Evolutionary conservation across 2,329 filamentous ascomycete species (phyloP).

Genomic region (Orbilia oligospora): DNA sequence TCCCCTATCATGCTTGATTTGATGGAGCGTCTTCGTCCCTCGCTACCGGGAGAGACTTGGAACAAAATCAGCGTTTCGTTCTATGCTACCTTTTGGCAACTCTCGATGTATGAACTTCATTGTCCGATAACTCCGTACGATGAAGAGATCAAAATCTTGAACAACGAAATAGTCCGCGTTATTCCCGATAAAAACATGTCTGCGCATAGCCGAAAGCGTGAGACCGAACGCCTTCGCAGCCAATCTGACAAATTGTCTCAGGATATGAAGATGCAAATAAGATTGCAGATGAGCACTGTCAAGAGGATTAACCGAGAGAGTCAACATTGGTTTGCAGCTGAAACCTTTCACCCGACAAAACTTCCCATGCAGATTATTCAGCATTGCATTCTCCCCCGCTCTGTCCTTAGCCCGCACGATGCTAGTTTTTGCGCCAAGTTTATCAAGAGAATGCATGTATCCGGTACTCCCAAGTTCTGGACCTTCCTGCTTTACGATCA

Average conservation of each 20-base stretch:
- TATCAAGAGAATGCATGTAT: slow-evolving; percentile 87
- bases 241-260: slow-evolving; percentile 78
- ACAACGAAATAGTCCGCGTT: slow-evolving; percentile 78
- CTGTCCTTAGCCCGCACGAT: slow-evolving; percentile 86
- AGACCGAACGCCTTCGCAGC: slow-evolving; percentile 77
- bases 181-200: slow-evolving; percentile 76
- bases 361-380: slow-evolving; percentile 85
- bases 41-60: slow-evolving; percentile 76
- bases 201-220: slow-evolving; percentile 70
- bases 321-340: slow-evolving; percentile 79
- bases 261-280: slow-evolving; percentile 80
- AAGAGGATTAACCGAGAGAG: slow-evolving; percentile 82
- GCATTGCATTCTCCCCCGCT: slow-evolving; percentile 90
- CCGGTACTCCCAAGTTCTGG: slow-evolving; percentile 86
- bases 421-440: slow-evolving; percentile 90
- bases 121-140: slow-evolving; percentile 84
- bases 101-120: slow-evolving; percentile 84
- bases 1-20: slow-evolving; percentile 81
- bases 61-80: slow-evolving; percentile 82
- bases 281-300: slow-evolving; percentile 77
- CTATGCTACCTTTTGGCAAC: slow-evolving; percentile 92
- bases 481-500: slow-evolving; percentile 86
- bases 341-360: slow-evolving; percentile 75
- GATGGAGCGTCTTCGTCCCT: slow-evolving; percentile 76
- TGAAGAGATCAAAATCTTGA: slow-evolving; percentile 78